These are phyloP conservation scores for Corylus heterophylla DNA, from an alignment of 306 rosid species.

Conservation along the genomic window DNA sequence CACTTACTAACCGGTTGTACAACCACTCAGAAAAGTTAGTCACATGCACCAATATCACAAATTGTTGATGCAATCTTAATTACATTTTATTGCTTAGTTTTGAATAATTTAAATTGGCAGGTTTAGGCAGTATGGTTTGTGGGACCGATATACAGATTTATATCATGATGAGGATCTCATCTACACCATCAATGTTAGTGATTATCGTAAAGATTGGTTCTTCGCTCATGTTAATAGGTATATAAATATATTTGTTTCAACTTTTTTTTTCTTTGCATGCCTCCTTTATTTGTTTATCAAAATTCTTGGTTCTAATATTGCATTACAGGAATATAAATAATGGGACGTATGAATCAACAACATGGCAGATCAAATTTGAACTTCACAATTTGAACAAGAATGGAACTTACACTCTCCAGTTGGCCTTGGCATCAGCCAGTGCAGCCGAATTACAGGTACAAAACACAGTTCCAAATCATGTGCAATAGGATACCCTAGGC, in stretches of 20 bases:
- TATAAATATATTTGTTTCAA: neutral
- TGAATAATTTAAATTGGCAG: conserved; percentile 19
- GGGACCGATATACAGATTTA: conserved; percentile 57
- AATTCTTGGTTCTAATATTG: too few species aligned
- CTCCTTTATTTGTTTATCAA: too few species aligned
- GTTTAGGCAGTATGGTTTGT: conserved; percentile 68
- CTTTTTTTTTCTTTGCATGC: too few species aligned
- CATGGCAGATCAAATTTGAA: conserved; percentile 64
- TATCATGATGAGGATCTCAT: conserved; percentile 50
- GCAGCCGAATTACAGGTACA: conserved; percentile 51
- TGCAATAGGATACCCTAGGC: too few species aligned
- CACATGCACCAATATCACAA: neutral
- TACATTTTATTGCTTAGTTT: neutral
- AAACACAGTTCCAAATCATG: neutral
- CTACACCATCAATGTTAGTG: conserved; percentile 33
- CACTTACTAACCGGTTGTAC: neutral
- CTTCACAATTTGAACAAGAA: conserved; percentile 16
- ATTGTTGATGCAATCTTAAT: too few species aligned
- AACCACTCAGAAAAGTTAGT: neutral
- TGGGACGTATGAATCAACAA: conserved; percentile 41
- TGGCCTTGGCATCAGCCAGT: conserved; percentile 63
- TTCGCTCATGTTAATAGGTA: conserved; percentile 60
- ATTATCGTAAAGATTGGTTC: conserved; percentile 54
- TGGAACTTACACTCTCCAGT: conserved; percentile 66
- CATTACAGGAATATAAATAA: conserved; percentile 27